Conservation (phyloP, 2,329 filamentous ascomycete species). For the Trichothecium roseum region DNA sequence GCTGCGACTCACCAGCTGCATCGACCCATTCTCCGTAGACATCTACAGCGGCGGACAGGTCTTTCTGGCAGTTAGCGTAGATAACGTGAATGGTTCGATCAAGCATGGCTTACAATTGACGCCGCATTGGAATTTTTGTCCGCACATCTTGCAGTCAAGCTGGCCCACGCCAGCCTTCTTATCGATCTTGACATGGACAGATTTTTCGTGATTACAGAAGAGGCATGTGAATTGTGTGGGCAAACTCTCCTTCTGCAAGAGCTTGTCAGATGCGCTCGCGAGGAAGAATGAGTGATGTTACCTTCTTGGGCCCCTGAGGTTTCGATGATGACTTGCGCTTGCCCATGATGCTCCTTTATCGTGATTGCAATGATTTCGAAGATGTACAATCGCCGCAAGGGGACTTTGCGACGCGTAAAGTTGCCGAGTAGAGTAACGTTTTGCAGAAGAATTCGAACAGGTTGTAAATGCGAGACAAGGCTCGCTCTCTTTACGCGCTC, state of each 20-base stretch:
- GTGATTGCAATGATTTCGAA: too few relatives aligned
- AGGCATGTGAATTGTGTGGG: slow-evolving; percentile 87
- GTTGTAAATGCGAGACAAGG: too few relatives aligned
- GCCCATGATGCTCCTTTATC: slow-evolving; percentile 44
- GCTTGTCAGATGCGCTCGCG: slow-evolving; percentile 3
- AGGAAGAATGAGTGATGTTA: slow-evolving; percentile 21
- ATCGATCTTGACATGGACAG: slow-evolving; percentile 82
- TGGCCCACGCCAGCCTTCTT: slow-evolving; percentile 84
- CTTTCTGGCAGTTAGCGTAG: slow-evolving; percentile 30
- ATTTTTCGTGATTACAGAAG: slow-evolving; percentile 97
- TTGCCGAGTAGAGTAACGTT: too few relatives aligned
- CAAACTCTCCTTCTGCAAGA: slow-evolving; percentile 56
- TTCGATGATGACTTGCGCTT: slow-evolving; percentile 90
- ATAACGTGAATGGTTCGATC: slow-evolving; percentile 6
- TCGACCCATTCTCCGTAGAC: slow-evolving; percentile 99
- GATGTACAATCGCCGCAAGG: too few relatives aligned
- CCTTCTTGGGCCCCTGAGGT: slow-evolving; percentile 74
- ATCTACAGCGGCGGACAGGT: slow-evolving; percentile 83
- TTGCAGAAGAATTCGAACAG: too few relatives aligned
- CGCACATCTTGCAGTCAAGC: slow-evolving; percentile 85
- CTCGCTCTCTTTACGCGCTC: too few relatives aligned
- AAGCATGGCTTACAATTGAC: slow-evolving; percentile 75
- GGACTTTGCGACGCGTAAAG: too few relatives aligned
- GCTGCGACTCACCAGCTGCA: slow-evolving; percentile 46
- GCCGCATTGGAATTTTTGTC: slow-evolving; percentile 82